phyloP scores from a whole-genome alignment of 2,329 filamentous ascomycete species.

The Penicillium sp. region DNA sequence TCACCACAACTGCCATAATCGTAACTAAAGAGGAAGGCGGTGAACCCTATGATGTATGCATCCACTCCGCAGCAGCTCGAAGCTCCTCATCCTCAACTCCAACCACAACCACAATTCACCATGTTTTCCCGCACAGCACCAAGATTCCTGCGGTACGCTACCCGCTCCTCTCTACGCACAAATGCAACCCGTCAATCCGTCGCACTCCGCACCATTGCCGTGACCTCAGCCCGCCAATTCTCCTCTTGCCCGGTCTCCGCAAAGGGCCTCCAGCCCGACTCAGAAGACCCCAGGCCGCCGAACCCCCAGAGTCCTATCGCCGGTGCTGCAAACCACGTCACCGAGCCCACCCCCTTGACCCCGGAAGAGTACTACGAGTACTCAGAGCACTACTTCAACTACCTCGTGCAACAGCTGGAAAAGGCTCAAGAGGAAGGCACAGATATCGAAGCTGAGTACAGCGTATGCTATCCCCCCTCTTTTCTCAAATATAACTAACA shows the following conservation, averaged over 20 bases:
- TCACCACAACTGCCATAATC: background rate
- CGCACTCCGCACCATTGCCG: constrained; percentile 6
- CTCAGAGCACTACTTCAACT: constrained; percentile 69
- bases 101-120: constrained; percentile 9
- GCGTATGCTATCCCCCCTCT: constrained; percentile 50
- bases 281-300: constrained; percentile 49
- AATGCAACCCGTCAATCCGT: constrained; percentile 10
- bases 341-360: constrained; percentile 60
- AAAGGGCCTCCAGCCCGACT: constrained; percentile 59
- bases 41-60: constrained; percentile 10
- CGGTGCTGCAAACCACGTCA: constrained; percentile 40
- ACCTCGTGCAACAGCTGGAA: constrained; percentile 60
- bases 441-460: constrained; percentile 83
- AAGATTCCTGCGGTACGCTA: constrained; percentile 32
- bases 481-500: background rate
- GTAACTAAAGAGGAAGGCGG: constrained; percentile 3
- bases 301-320: constrained; percentile 41
- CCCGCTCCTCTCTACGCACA: constrained; percentile 22
- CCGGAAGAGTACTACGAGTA: constrained; percentile 70
- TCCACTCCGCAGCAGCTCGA: constrained; percentile 8
- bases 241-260: constrained; percentile 32
- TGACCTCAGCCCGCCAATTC: constrained; percentile 25
- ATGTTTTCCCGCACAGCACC: constrained; percentile 42
- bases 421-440: constrained; percentile 64
- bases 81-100: background rate